Evolutionary conservation across 345 rosid genomes (phyloP).

Genomic region (Ceriops tagal): DNA sequence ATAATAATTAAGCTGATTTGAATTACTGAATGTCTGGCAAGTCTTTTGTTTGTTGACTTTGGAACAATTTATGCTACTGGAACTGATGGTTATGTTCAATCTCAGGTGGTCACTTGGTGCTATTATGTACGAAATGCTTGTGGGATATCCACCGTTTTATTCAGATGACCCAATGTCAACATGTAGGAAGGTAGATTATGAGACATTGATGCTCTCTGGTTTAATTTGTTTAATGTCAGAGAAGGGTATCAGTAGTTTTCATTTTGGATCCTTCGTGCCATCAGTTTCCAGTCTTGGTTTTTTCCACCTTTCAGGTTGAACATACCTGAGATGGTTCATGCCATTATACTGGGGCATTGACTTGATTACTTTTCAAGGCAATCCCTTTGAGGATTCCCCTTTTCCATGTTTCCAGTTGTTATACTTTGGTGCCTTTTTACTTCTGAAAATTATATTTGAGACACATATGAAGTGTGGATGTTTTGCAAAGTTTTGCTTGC

Average conservation of each 20-base stretch:
- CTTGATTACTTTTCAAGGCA: too few species aligned
- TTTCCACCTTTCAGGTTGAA: too few species aligned
- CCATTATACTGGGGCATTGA: too few species aligned
- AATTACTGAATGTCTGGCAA: constrained; percentile 12
- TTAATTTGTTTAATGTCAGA: neutral
- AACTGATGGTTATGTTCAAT: constrained; percentile 27
- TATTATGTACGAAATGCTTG: constrained; percentile 96
- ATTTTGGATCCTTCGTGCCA: neutral
- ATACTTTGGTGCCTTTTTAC: neutral
- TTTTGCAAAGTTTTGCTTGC: neutral
- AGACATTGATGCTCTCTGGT: neutral
- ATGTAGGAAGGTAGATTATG: constrained; percentile 66
- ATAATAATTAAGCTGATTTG: constrained; percentile 2
- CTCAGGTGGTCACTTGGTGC: constrained; percentile 99
- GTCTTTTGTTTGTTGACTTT: constrained; percentile 5
- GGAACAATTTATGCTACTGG: constrained; percentile 3
- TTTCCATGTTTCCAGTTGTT: neutral
- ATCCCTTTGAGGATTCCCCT: neutral
- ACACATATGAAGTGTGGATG: neutral
- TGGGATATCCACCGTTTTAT: constrained; percentile 95
- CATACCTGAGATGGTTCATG: too few species aligned
- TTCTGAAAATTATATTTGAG: too few species aligned
- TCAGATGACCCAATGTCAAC: constrained; percentile 98
- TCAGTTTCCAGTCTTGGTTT: neutral
- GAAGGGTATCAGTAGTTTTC: neutral